Evolutionary conservation across 768 basidiomycete species (phyloP).

Genomic region (Macrolepiota albuminosa): DNA sequence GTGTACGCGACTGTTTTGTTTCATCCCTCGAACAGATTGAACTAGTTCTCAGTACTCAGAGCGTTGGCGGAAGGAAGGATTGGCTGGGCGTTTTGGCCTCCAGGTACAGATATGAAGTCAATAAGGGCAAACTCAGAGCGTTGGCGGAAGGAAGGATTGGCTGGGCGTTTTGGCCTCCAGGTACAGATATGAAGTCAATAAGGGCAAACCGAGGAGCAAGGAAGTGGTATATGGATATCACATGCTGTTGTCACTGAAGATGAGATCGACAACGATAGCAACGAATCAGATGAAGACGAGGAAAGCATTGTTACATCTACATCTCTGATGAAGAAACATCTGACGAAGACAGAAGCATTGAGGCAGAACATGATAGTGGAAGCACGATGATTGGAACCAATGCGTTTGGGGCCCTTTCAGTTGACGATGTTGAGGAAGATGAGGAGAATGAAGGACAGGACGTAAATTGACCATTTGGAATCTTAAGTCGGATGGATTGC

Average conservation of each 20-base stretch:
- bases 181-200: constrained; percentile 23
- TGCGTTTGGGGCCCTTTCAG: constrained; percentile 37
- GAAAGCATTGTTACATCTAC: constrained; percentile 15
- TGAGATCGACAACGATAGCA: constrained; percentile 21
- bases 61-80: constrained; percentile 78
- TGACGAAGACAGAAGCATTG: constrained; percentile 14
- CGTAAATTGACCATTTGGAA: too few species aligned
- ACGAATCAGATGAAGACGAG: constrained; percentile 24
- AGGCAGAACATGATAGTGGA: constrained; percentile 19
- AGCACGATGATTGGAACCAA: constrained; percentile 22
- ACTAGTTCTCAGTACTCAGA: constrained; percentile 56
- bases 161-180: constrained; percentile 88
- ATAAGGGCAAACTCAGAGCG: constrained; percentile 44
- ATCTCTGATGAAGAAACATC: constrained; percentile 16
- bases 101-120: constrained; percentile 30
- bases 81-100: constrained; percentile 85
- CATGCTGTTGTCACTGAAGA: constrained; percentile 27
- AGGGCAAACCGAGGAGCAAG: constrained; percentile 23
- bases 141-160: constrained; percentile 75
- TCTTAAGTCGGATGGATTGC: too few species aligned
- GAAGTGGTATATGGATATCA: constrained; percentile 57
- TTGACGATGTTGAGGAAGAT: constrained; percentile 25
- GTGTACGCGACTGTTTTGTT: constrained; percentile 46
- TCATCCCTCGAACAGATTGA: neutral
- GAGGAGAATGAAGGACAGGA: constrained; percentile 3